Evolutionary conservation across 1,284 basidiomycete species (phyloP), one percentile per base, ranked within the genome.

Genomic region (Austroboletus novae-zelandiae): DNA sequence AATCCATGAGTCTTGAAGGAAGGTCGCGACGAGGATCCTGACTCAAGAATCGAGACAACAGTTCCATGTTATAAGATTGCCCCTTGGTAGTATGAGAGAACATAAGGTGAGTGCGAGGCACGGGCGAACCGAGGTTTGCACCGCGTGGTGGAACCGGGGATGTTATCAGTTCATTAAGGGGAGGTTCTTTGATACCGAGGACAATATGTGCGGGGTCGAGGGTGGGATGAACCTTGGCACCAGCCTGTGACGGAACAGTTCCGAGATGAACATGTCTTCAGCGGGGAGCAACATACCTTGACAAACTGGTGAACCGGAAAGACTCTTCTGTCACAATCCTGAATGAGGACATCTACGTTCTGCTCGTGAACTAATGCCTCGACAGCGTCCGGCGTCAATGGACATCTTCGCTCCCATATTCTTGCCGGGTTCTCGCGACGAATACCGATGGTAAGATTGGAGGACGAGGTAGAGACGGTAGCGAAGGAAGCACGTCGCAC

Each of bases 81-180:
- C 87, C 86, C 69, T 96, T 96, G 58, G 84, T 83, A 0, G 91
- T 94, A 68, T 95, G 93, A 29, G 88, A 91, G 75, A 96, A 96
- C 85, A 93, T 92, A 52, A 94, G 69, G 57, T 91, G 84, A 3
- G 86, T 90, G 18, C 84, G 78, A 7, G 77, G 66, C 10, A 70
- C 57, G 34, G 55, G 61, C 40, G 52, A 49, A 39, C 51, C 58
- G 31, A 23, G 20, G 20, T 23, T 23, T 23, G 31, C 9, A 32
- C 31, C 31, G 9, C 52, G 34, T 61, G 51, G 62, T 23, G 64
- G 61, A 6, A 73, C 58, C 5, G 78, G 75, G 30, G 69, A 62
- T 6, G 75, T 78, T 55, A 82, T 66, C n/a, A 93, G 72, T 56
- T 83, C 78, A 32, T 71, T 48, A 5, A 91, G 67, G 4, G 88